Evolutionary conservation across 2,329 filamentous ascomycete species (phyloP), one percentile per base, ranked within the genome.

Genomic region (Colletotrichum tabaci): DNA sequence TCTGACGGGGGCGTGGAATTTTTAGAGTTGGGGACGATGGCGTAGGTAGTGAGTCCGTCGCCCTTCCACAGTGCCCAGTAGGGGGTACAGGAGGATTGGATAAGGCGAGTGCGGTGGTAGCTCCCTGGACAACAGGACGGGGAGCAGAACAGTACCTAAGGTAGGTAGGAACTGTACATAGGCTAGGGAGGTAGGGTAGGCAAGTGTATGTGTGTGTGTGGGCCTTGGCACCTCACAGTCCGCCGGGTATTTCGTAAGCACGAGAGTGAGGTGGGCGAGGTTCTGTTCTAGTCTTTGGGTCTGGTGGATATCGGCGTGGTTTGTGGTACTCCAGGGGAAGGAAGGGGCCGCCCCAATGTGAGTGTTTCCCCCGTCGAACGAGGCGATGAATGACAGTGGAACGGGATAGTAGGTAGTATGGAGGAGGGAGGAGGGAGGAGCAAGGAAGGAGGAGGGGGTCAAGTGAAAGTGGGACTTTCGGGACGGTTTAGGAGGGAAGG

Each of bases 1-100:
- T 71, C 56, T 71, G 61, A 71, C 55, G 61, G 70, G 35, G 47
- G 56, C 50, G 67, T 72, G 70, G 56, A 71, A 71, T 72, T 72
- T 72, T 72, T 71, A 72, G 67, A 72, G 70, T 72, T 72, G 70
- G 70, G 53, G 61, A 71, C 67, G 66, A 72, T 72, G 66, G 70
- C 60, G 70, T 71, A 71, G 70, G 70, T 71, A 71, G 70, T 60
- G 53, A 72, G 38, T 49, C 67, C 49, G 69, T 64, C 69, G 65
- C 60, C 47, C 58, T 69, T 58, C 66, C 66, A 56, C 65, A 69
- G 60, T 69, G 53, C 60, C 30, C 40, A 63, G 60, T 57, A 40
- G 65, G 60, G 53, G 44, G 42, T 4, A 44, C 12, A 42, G 47
- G 50, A 49, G 65, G 16, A 55, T 42, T 53, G 49, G 42, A 52